Percentiles rank a stretch among this genome's conserved stretches.
These are phyloP conservation scores for Odontarrhena argentea DNA, from an alignment of 345 rosid genomes.

Conservation along the genomic window DNA sequence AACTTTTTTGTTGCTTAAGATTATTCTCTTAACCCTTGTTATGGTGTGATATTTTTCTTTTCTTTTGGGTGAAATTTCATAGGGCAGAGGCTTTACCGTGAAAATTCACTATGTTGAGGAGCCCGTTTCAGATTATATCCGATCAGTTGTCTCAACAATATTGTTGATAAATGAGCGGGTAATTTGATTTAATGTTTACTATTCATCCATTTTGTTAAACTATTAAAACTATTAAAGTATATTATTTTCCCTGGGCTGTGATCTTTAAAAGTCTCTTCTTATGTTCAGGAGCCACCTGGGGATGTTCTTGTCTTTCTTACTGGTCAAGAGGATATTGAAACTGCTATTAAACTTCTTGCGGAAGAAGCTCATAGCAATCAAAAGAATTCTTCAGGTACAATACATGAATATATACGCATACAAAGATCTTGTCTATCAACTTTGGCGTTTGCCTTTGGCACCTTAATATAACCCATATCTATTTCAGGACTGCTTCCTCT, in stretches of 20 bases:
- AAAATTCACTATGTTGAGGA: slow-evolving; percentile 81
- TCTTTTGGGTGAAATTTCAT: slow-evolving; percentile 30
- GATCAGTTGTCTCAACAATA: slow-evolving; percentile 76
- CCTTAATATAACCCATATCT: slow-evolving; percentile 21
- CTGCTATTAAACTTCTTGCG: slow-evolving; percentile 63
- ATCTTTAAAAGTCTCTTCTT: slow-evolving; percentile 5
- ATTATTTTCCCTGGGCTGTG: slow-evolving; percentile 16
- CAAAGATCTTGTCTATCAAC: background rate
- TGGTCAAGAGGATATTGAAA: slow-evolving; percentile 95
- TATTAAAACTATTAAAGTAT: background rate
- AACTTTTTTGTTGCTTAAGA: slow-evolving; percentile 10
- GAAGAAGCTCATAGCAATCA: slow-evolving; percentile 69
- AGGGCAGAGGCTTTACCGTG: slow-evolving; percentile 96
- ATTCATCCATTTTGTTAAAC: background rate
- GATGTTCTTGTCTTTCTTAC: slow-evolving; percentile 93
- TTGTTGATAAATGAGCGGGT: slow-evolving; percentile 80
- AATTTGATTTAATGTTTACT: slow-evolving; percentile 26
- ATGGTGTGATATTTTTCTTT: slow-evolving; percentile 3
- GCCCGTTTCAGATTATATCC: slow-evolving; percentile 85
- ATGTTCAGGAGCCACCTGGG: slow-evolving; percentile 77
- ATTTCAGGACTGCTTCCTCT: slow-evolving; percentile 73
- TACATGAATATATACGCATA: background rate
- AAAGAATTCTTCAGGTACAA: slow-evolving; percentile 69
- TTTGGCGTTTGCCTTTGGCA: slow-evolving; percentile 17
- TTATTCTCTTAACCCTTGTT: slow-evolving; percentile 7